Conservation (phyloP, 352 stramenopile species). For the Thalassiosira mediterranea region DNA sequence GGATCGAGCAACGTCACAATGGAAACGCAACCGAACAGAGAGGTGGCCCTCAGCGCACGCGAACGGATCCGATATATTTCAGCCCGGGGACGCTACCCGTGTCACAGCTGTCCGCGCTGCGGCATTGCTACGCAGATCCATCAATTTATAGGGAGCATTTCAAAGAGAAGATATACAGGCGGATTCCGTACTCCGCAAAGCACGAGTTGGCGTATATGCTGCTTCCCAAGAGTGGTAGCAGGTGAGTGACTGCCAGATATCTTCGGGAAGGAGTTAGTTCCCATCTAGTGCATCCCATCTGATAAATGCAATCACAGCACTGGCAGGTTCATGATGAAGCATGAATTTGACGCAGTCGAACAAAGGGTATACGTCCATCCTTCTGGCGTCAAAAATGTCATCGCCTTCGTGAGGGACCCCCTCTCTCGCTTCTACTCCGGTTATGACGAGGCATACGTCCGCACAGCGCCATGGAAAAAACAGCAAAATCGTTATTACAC, state of each 20-base stretch:
- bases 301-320: no score
- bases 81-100: slow-evolving; percentile 28
- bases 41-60: no score
- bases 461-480: slow-evolving; percentile 36
- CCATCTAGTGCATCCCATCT: no score
- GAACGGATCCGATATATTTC: no score
- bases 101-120: slow-evolving; percentile 12
- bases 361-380: background rate
- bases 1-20: no score
- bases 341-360: slow-evolving; percentile 32
- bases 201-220: slow-evolving; percentile 34
- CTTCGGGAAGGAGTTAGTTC: no score
- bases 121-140: slow-evolving; percentile 29
- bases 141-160: slow-evolving; percentile 29
- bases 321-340: slow-evolving; percentile 23
- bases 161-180: background rate
- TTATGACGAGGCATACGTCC: slow-evolving; percentile 46
- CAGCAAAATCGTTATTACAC: background rate
- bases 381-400: no score
- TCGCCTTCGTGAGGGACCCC: slow-evolving; percentile 44
- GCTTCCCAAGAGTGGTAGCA: slow-evolving; percentile 37
- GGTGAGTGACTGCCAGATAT: no score
- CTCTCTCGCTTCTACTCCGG: slow-evolving; percentile 45
- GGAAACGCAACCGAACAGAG: no score
- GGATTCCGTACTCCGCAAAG: slow-evolving; percentile 20